Evolutionary conservation across 164 flowering plant species (phyloP), one percentile per base, ranked within the genome.

Genomic region (Tetracentron sinense): DNA sequence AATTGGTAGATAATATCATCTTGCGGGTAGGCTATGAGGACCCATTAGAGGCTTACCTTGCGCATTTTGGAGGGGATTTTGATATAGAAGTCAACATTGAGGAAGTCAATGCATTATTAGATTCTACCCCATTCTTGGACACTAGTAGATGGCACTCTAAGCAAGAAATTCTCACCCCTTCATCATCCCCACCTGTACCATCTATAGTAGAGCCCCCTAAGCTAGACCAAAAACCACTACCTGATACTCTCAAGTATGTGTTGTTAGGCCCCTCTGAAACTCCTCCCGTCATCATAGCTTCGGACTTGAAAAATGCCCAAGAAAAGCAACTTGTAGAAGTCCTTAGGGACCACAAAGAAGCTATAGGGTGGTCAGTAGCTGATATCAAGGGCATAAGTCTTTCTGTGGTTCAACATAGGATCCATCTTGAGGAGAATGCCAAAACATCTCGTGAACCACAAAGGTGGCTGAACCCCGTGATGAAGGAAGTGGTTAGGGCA

Each of bases 351-450:
- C 15, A 48, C 15, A 11, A 48, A 20, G 21, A 20, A 48, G 51
- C 51, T 48, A 48, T 33, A 58, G 47, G 61, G 8, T 58, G 61
- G 61, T 14, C 61, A 7, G 10, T 58, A 19, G 27, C 47, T 0
- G 44, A 58, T 58, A 28, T 27, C 59, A 56, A 29, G 21, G 51
- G 51, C 15, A 48, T 48, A 11, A 20, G 21, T 1, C 56, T 25
- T 27, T 27, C 19, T 56, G 42, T 56, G 0, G 19, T 16, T 48
- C 19, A 16, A 20, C 3, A 61, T 48, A 47, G 49, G 42, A 61
- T 61, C 26, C 19, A 48, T 17, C 5, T 48, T 5, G n/a, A 11
- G 15, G 51, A 48, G n/a, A 17, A 48, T 5, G 51, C 51, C 15
- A 48, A 48, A 48, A 11, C 21, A 48, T 38, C 29, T 12, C 16